Evolutionary conservation across 257 asterid species (phyloP).

Genomic region (Petunia axillaris): DNA sequence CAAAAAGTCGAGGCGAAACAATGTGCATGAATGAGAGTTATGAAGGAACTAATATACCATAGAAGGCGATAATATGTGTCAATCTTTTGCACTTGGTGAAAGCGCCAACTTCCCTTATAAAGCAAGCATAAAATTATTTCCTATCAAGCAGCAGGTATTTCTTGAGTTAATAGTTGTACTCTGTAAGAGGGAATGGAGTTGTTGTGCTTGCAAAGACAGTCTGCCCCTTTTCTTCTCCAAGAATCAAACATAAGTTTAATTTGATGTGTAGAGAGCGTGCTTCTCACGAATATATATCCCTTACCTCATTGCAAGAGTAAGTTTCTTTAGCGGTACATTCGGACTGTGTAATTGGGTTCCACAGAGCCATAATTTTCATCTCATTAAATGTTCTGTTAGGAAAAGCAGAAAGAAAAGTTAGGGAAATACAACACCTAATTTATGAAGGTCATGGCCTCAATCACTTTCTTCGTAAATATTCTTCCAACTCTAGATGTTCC

Average conservation of each 20-base stretch:
- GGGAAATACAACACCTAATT: slow-evolving; percentile 56
- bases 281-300: background rate
- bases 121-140: no score
- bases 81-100: no score
- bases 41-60: no score
- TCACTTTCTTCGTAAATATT: slow-evolving; percentile 81
- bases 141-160: no score
- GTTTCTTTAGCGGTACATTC: slow-evolving; percentile 99
- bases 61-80: no score
- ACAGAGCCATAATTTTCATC: slow-evolving; percentile 71
- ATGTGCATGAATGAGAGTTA: no score
- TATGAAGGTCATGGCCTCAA: slow-evolving; percentile 79
- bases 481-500: slow-evolving; percentile 97
- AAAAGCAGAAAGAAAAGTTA: background rate
- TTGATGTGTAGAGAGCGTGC: background rate
- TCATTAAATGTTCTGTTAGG: background rate
- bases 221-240: background rate
- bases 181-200: no score
- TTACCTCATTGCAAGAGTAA: slow-evolving; percentile 85
- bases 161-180: no score
- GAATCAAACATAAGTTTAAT: background rate
- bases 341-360: slow-evolving; percentile 95
- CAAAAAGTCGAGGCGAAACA: no score
- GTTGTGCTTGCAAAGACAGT: no score
- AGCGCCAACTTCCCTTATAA: no score